Percentiles rank a stretch among this genome's conserved stretches.
Conservation (phyloP, 371 early-diverging fungal species). For the Chytridiales sp. region DNA sequence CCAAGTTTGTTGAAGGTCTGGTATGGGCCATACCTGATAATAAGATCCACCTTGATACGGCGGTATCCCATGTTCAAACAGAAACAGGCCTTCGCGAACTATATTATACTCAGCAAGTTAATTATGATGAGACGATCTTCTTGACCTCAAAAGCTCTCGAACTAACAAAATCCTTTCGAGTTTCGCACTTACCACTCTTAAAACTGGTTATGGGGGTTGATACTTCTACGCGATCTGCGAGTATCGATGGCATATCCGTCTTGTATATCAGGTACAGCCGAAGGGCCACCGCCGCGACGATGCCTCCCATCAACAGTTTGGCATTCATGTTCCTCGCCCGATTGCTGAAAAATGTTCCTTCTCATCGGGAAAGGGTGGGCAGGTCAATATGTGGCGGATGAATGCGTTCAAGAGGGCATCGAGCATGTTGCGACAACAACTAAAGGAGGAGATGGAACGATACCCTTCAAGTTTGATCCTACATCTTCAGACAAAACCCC, state of each 20-base stretch:
- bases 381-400: slow-evolving; percentile 28
- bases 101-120: too few species aligned
- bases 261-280: slow-evolving; percentile 27
- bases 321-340: too few species aligned
- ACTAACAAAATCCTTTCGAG: background rate
- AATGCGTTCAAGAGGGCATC: slow-evolving; percentile 5
- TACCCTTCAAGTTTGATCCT: slow-evolving; percentile 45
- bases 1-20: background rate
- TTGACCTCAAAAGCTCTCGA: background rate
- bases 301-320: slow-evolving; percentile 3
- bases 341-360: too few species aligned
- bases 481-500: slow-evolving; percentile 23
- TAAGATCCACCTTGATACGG: slow-evolving; percentile 88
- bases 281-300: slow-evolving; percentile 19
- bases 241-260: slow-evolving; percentile 9
- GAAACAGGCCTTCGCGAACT: slow-evolving; percentile 86
- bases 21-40: slow-evolving; percentile 66
- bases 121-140: slow-evolving; percentile 32
- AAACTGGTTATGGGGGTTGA: slow-evolving; percentile 83
- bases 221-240: slow-evolving; percentile 57
- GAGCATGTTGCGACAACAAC: slow-evolving; percentile 34
- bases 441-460: slow-evolving; percentile 50
- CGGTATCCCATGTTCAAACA: slow-evolving; percentile 70
- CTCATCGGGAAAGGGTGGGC: slow-evolving; percentile 42
- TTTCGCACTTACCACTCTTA: slow-evolving; percentile 63